Evolutionary conservation across 2,329 filamentous ascomycete genomes (phyloP).

Genomic region (Passalora sequoiae): DNA sequence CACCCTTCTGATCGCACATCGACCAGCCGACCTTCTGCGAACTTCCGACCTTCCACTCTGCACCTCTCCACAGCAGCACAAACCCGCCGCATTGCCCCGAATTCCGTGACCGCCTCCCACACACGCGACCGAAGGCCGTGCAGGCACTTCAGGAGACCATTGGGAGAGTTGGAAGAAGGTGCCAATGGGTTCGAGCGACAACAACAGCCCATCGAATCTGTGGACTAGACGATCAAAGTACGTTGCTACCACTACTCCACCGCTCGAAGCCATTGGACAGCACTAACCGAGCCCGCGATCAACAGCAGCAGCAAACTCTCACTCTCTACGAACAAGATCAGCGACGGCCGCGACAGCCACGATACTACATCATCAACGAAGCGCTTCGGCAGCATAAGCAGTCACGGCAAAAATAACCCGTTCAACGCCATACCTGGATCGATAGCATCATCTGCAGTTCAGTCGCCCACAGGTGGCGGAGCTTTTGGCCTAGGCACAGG

Average conservation of each 20-base stretch:
- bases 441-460: slow-evolving; percentile 58
- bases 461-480: slow-evolving; percentile 68
- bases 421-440: slow-evolving; percentile 73
- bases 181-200: slow-evolving; percentile 33
- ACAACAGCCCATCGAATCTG: slow-evolving; percentile 40
- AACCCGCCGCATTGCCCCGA: slow-evolving; percentile 12
- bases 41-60: too few relatives aligned
- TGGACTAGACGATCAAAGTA: slow-evolving; percentile 84
- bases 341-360: slow-evolving; percentile 48
- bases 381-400: slow-evolving; percentile 66
- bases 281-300: slow-evolving; percentile 27
- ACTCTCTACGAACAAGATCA: slow-evolving; percentile 65
- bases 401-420: slow-evolving; percentile 70
- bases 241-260: slow-evolving; percentile 32
- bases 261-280: slow-evolving; percentile 13
- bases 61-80: too few relatives aligned
- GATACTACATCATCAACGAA: slow-evolving; percentile 55
- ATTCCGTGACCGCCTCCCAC: slow-evolving; percentile 8
- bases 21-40: too few relatives aligned
- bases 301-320: slow-evolving; percentile 82
- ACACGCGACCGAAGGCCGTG: slow-evolving; percentile 7
- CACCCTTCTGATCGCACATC: not conserved
- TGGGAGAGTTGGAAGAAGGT: too few relatives aligned
- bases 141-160: not conserved
- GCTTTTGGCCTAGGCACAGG: slow-evolving; percentile 91